Evolutionary conservation across 768 basidiomycete species (phyloP).

Genomic region (Sarcodon aspratus): DNA sequence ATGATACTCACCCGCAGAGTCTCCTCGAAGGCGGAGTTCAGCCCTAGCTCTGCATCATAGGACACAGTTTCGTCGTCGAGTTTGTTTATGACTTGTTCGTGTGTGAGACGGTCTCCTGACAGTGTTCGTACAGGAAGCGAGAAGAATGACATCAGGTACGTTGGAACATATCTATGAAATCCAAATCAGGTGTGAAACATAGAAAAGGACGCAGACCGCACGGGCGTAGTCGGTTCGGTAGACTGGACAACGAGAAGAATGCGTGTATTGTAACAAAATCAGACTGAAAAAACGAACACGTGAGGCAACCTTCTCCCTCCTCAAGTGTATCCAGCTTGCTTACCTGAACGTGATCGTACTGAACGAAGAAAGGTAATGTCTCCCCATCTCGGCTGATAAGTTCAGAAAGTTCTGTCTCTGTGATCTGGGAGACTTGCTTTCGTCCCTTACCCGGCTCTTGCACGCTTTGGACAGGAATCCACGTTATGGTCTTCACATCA

Average conservation of each 20-base stretch:
- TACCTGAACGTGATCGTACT: conserved; percentile 90
- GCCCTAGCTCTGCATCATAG: conserved; percentile 65
- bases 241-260: conserved; percentile 61
- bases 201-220: conserved; percentile 21
- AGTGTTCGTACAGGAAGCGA: conserved; percentile 69
- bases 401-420: conserved; percentile 36
- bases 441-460: conserved; percentile 53
- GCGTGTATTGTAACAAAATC: conserved; percentile 83
- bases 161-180: conserved; percentile 50
- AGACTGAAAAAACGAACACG: conserved; percentile 39
- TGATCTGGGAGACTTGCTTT: conserved; percentile 11
- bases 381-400: conserved; percentile 61
- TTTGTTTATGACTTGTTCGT: conserved; percentile 86
- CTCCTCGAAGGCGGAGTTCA: conserved; percentile 57
- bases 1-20: conserved; percentile 66
- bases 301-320: background rate
- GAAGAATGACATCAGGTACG: conserved; percentile 81
- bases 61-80: conserved; percentile 88
- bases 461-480: conserved; percentile 68
- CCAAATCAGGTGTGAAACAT: background rate
- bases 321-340: conserved; percentile 7
- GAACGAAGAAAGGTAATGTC: conserved; percentile 75
- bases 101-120: conserved; percentile 57
- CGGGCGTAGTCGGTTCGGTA: conserved; percentile 73
- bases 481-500: conserved; percentile 80